Percentiles rank a stretch among this genome's conserved stretches.
Conservation (phyloP, 148 eudicot species). For the Spergularia bocconei region DNA sequence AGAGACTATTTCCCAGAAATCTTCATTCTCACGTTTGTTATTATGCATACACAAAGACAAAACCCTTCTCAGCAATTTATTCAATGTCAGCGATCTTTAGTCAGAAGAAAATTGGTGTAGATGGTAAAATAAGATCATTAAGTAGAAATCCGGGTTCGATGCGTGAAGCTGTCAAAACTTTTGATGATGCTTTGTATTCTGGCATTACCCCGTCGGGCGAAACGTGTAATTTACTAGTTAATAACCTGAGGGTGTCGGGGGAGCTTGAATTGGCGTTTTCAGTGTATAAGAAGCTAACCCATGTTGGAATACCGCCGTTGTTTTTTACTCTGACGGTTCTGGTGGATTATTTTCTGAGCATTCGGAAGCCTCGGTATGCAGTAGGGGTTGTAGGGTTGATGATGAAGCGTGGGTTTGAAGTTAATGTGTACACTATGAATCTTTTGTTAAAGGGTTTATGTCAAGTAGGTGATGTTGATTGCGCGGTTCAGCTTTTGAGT, state of each 20-base stretch:
- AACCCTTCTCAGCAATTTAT: too few relatives aligned
- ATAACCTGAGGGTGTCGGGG: conserved; percentile 36
- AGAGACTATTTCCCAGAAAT: conserved; percentile 8
- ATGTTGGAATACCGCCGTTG: conserved; percentile 35
- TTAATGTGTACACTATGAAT: conserved; percentile 49
- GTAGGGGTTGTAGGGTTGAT: conserved; percentile 55
- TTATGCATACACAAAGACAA: not conserved
- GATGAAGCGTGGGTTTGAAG: conserved; percentile 51
- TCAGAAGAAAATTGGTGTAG: too few relatives aligned
- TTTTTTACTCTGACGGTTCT: conserved; percentile 49
- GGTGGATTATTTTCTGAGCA: conserved; percentile 54
- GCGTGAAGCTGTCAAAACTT: too few relatives aligned
- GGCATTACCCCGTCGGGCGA: conserved; percentile 37
- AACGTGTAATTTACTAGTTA: conserved; percentile 54
- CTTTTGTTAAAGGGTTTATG: conserved; percentile 63
- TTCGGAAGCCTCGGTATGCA: conserved; percentile 35
- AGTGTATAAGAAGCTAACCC: conserved; percentile 52
- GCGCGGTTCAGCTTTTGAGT: conserved; percentile 42
- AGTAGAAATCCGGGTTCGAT: too few relatives aligned
- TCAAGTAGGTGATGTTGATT: conserved; percentile 36
- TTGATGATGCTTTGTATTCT: conserved; percentile 10
- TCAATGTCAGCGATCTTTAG: too few relatives aligned
- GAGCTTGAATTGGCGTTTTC: conserved; percentile 39
- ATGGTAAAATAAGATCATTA: too few relatives aligned
- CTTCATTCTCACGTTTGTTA: not conserved